Evolutionary conservation across 2,329 filamentous ascomycete species (phyloP), one percentile per base, ranked within the genome.

Genomic region (Trichophyton schoenleinii): DNA sequence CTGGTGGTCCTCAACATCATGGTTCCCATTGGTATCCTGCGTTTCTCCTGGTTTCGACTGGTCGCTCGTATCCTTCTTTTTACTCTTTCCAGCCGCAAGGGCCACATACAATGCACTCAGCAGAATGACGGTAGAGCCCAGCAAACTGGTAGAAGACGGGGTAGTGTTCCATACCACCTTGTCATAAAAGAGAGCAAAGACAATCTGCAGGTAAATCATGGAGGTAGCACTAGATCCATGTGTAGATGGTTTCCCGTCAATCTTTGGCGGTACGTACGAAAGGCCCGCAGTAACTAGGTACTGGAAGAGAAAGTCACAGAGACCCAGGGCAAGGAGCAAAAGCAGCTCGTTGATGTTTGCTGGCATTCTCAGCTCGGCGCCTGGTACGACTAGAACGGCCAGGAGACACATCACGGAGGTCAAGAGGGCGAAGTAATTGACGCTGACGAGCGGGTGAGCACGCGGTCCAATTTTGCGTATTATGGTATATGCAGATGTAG

Each of bases 221-320:
- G 83, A 84, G 0, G 83, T 86, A 1, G 83, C 84, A 20, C 82
- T 77, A 0, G 75, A 77, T 8, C 73, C 61, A 44, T 67, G 68
- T 65, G 31, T 49, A 31, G 60, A 58, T 57, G 46, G 60, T n/a
- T 62, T 62, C 8, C 58, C 57, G 25, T 60, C 52, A 5, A 15
- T 25, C 22, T 58, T 62, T 2, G 76, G 75, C 64, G 86, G 87
- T 68, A 91, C 87, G 63, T 86, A 83, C 25, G 87, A 79, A 57
- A 96, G 75, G 0, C 89, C 90, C 0, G 83, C 81, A 0, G 91
- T 94, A 18, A 95, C 77, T n/a, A 95, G 79, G 66, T 90, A 90
- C 80, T 96, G 91, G 82, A 92, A 87, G 22, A 87, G 71, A 69
- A 96, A 92, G 0, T 91, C 91, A 65, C 86, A 86, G 0, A 83